These are phyloP conservation scores for Phaeosphaeria sp. DNA, from an alignment of 2,329 filamentous ascomycete species.

Conservation along the genomic window DNA sequence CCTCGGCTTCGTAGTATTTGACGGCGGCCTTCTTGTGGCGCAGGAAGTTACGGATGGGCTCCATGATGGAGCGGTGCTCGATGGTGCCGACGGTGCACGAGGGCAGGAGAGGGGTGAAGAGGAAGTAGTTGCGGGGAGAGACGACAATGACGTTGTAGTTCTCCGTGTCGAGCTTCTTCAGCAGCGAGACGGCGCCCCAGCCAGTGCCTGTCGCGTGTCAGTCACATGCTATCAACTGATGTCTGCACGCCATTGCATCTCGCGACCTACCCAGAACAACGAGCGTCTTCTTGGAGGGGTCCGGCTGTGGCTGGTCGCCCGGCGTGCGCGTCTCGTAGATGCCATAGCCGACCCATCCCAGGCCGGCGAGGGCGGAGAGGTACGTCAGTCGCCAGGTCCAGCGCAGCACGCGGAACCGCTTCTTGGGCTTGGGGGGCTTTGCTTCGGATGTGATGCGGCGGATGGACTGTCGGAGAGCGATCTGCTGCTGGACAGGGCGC, in stretches of 20 bases:
- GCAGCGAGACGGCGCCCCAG: constrained; percentile 93
- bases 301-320: constrained; percentile 76
- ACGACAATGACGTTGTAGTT: constrained; percentile 99
- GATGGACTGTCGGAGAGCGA: constrained; percentile 45
- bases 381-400: constrained; percentile 87
- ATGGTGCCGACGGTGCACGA: constrained; percentile 97
- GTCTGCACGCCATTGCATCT: background rate
- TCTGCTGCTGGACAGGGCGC: constrained; percentile 42
- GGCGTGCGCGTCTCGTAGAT: constrained; percentile 87
- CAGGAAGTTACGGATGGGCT: constrained; percentile 94
- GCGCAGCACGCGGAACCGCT: constrained; percentile 70
- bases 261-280: constrained; percentile 81
- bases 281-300: constrained; percentile 94
- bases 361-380: constrained; percentile 71
- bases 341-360: constrained; percentile 77
- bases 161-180: constrained; percentile 98
- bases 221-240: background rate
- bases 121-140: constrained; percentile 98
- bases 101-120: constrained; percentile 96
- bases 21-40: constrained; percentile 92
- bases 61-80: constrained; percentile 99
- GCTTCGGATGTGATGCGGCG: constrained; percentile 42
- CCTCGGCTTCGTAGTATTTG: constrained; percentile 98
- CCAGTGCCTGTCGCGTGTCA: constrained; percentile 73
- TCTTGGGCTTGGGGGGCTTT: constrained; percentile 52